Percentiles rank a stretch among this genome's conserved stretches.
phyloP scores from a whole-genome alignment of 1,284 basidiomycete species.

The Leccinum solheimii region DNA sequence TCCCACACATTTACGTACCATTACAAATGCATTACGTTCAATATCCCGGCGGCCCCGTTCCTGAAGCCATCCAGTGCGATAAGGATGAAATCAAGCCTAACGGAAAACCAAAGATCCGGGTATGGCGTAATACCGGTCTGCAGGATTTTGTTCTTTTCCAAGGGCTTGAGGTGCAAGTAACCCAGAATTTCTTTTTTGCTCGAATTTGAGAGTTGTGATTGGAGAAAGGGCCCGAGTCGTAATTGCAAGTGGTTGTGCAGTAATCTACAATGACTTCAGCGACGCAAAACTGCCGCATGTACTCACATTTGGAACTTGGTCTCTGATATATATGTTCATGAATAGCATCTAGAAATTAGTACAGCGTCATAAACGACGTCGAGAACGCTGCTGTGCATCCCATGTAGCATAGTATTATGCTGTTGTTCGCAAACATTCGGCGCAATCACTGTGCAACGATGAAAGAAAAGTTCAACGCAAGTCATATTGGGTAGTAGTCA shows the following conservation, averaged over 20 bases:
- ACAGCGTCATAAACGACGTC: not conserved
- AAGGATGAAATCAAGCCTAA: too few species aligned
- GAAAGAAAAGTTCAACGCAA: not conserved
- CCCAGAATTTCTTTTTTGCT: too few species aligned
- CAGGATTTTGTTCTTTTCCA: not conserved
- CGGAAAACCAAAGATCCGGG: too few species aligned
- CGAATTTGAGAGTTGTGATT: too few species aligned
- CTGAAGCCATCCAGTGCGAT: too few species aligned
- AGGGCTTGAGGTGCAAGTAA: too few species aligned
- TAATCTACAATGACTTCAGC: not conserved
- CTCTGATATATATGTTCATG: not conserved
- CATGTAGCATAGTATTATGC: not conserved
- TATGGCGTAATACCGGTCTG: too few species aligned
- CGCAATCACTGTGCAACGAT: not conserved
- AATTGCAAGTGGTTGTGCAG: not conserved
- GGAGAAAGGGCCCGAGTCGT: not conserved
- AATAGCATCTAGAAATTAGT: not conserved
- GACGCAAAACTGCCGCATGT: too few species aligned
- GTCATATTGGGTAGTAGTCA: not conserved
- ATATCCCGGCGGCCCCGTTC: too few species aligned
- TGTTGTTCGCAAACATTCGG: not conserved
- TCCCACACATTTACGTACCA: too few species aligned
- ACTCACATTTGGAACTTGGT: not conserved
- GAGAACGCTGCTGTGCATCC: not conserved
- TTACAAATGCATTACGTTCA: too few species aligned